Evolutionary conservation across 352 stramenopile species (phyloP).

Genomic region (Phytophthora macrochlamydospora): DNA sequence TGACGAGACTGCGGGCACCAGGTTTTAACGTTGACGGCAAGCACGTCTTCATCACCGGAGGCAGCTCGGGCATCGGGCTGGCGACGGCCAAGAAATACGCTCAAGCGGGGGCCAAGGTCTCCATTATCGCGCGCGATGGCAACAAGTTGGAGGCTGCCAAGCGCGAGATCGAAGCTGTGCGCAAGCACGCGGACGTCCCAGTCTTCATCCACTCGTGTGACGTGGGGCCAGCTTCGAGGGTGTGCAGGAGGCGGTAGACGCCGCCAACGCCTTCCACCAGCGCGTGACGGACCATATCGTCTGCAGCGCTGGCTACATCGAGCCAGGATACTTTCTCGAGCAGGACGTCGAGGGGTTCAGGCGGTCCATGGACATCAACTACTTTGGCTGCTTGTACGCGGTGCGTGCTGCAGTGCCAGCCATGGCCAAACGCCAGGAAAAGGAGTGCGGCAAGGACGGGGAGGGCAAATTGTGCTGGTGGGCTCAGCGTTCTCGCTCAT

Average conservation of each 20-base stretch:
- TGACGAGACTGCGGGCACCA: slow-evolving; percentile 27
- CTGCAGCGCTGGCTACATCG: slow-evolving; percentile 46
- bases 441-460: slow-evolving; percentile 16
- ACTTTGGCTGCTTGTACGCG: slow-evolving; percentile 55
- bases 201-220: slow-evolving; percentile 59
- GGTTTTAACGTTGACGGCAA: slow-evolving; percentile 40
- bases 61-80: slow-evolving; percentile 53
- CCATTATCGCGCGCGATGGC: slow-evolving; percentile 43
- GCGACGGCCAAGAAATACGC: slow-evolving; percentile 53
- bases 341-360: slow-evolving; percentile 42
- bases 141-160: slow-evolving; percentile 42
- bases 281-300: slow-evolving; percentile 54
- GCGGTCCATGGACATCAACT: slow-evolving; percentile 67
- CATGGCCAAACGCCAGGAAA: slow-evolving; percentile 45
- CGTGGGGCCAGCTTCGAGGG: slow-evolving; percentile 38
- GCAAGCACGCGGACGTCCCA: slow-evolving; percentile 8
- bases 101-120: slow-evolving; percentile 41
- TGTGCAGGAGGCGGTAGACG: slow-evolving; percentile 42
- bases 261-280: slow-evolving; percentile 51
- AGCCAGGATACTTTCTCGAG: slow-evolving; percentile 63
- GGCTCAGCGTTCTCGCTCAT: slow-evolving; percentile 53
- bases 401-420: slow-evolving; percentile 50
- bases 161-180: slow-evolving; percentile 38
- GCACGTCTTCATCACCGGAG: slow-evolving; percentile 52
- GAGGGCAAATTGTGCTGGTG: slow-evolving; percentile 46